Percentiles rank a stretch among this genome's conserved stretches.
These are phyloP conservation scores for Bolboschoenus planiculmis DNA, from an alignment of 176 grass and related monocot species.

Conservation along the genomic window DNA sequence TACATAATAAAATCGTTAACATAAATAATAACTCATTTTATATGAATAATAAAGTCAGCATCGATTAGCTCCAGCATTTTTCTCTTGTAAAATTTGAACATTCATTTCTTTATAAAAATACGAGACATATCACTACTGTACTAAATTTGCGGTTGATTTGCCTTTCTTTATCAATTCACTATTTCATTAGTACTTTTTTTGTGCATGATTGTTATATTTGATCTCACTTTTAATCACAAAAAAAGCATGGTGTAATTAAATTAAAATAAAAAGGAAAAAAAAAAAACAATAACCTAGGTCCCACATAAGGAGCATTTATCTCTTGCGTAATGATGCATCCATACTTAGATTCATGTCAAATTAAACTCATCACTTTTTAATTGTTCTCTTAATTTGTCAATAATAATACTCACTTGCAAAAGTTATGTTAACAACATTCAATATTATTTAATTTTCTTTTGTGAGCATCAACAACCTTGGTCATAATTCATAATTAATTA, in stretches of 20 bases:
- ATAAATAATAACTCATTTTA: no score
- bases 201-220: neutral
- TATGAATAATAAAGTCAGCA: no score
- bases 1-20: no score
- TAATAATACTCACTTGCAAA: neutral
- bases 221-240: neutral
- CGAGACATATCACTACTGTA: no score
- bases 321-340: slow-evolving; percentile 2
- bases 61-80: no score
- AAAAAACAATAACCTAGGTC: neutral
- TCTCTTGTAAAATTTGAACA: no score
- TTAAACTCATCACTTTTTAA: slow-evolving; percentile 3
- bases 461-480: neutral
- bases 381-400: neutral
- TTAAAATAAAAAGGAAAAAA: neutral
- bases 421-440: neutral
- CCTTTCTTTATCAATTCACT: neutral
- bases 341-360: slow-evolving; percentile 4
- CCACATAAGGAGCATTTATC: slow-evolving; percentile 10
- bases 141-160: no score
- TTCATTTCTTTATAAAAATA: no score
- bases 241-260: neutral
- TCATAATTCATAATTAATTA: neutral
- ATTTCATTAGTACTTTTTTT: neutral
- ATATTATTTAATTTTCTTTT: neutral